These are phyloP conservation scores for Trifolium subterraneum DNA, from an alignment of 306 rosid genomes.

Conservation along the genomic window DNA sequence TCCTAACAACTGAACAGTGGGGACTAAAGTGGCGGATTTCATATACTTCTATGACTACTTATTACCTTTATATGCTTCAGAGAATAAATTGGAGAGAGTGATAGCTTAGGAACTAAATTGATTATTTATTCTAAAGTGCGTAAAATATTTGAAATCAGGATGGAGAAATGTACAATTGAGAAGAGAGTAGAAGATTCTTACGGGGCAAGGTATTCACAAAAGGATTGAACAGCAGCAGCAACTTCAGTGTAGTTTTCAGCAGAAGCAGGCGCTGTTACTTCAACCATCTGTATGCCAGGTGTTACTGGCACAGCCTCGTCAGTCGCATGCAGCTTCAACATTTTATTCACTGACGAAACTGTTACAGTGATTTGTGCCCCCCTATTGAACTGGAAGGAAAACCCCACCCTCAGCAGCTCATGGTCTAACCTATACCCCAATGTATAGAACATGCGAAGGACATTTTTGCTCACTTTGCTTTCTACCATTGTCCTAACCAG, in stretches of 20 bases:
- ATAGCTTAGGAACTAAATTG: neutral
- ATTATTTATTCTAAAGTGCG: neutral
- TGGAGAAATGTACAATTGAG: conserved; percentile 1
- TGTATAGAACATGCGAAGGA: conserved; percentile 76
- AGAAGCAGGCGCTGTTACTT: conserved; percentile 93
- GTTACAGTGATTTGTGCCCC: conserved; percentile 79
- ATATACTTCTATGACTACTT: neutral
- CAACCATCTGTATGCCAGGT: conserved; percentile 92
- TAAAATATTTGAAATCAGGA: neutral
- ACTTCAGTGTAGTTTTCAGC: conserved; percentile 79
- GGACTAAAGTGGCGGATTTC: neutral
- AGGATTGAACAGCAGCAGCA: conserved; percentile 74
- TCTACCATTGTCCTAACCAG: conserved; percentile 86
- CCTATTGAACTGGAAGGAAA: conserved; percentile 74
- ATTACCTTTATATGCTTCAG: neutral
- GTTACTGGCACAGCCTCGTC: conserved; percentile 92
- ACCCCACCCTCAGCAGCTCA: conserved; percentile 83
- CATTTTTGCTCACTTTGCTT: conserved; percentile 90
- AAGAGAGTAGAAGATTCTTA: conserved; percentile 51
- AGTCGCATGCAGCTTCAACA: conserved; percentile 87
- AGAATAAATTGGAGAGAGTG: neutral
- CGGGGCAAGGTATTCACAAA: conserved; percentile 99
- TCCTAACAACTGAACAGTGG: neutral
- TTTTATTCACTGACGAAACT: conserved; percentile 83
- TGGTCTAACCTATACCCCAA: conserved; percentile 95